Base-by-base conservation (phyloP, 2,329 filamentous ascomycete species). In the Plenodomus biglobosus region DNA sequence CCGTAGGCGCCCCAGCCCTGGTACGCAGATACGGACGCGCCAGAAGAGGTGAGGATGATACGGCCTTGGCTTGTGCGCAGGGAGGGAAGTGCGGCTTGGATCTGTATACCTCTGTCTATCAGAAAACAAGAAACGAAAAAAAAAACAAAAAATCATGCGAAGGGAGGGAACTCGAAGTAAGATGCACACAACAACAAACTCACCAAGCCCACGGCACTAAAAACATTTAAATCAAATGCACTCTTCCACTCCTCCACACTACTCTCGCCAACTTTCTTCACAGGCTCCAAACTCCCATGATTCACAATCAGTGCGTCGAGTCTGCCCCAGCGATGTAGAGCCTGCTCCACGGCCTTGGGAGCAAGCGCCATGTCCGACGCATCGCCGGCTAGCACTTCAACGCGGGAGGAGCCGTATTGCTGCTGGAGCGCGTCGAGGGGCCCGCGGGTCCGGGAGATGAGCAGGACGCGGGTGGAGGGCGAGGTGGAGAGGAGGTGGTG, bases 301-400 rank as follows among this genome's bases (percentile, higher is more conserved):
- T 97, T 97, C 53, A 97, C 76, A 11, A 99, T 83, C 38, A 99
- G 69, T 1, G 85, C 87, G 66, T 99, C 91, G 3, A 99, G 73
- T 40, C 76, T 78, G 8, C 85, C 86, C 69, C 90, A 97, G 0
- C 81, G 75, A 21, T 80, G 74, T 10, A 87, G 65, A 0, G 91
- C 87, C 1, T 85, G 73, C 3, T 85, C 77, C 3, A 90, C 82
- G 3, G 87, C 81, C 64, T 81, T 81, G 1, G 79, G 71, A 3
- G 83, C 81, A 21, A 87, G 35, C 0, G 69, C 73, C 20, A 78
- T 66, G 56, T 85, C 80, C 1, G 76, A 68, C 10, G 84, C 69
- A 53, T 87, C 83, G n/a, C 81, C 83, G 2, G 78, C 73, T 13
- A 85, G 68, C 1, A 82, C 74, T 40, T 79, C 76, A 22, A 85